Conservation (phyloP, 2,329 filamentous ascomycete species). For the Stachybotrys echinatus region DNA sequence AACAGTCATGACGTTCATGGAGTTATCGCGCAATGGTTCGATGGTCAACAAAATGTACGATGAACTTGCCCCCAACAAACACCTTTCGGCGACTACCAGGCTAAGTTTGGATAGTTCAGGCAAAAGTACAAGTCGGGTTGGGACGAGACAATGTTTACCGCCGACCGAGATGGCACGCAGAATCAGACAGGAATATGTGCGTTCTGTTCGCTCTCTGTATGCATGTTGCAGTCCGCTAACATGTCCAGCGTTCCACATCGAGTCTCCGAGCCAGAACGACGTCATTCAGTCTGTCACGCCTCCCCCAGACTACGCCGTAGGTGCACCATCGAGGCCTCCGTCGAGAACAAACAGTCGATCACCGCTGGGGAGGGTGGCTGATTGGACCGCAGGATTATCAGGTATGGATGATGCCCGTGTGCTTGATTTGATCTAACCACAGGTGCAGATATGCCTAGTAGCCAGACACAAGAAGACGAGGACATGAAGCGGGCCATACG, state of each 20-base stretch:
- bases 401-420: neutral
- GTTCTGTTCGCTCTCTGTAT: constrained; percentile 9
- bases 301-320: constrained; percentile 31
- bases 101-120: constrained; percentile 29
- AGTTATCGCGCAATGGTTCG: constrained; percentile 48
- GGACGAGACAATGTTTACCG: constrained; percentile 49
- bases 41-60: constrained; percentile 32
- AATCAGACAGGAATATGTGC: constrained; percentile 40
- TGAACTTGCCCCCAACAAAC: neutral
- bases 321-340: constrained; percentile 55
- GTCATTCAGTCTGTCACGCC: constrained; percentile 39
- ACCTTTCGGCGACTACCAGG: too few relatives aligned
- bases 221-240: constrained; percentile 15
- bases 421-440: constrained; percentile 16
- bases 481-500: constrained; percentile 52
- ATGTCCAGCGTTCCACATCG: constrained; percentile 48
- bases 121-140: constrained; percentile 42
- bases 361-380: constrained; percentile 46
- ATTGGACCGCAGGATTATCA: constrained; percentile 28
- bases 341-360: constrained; percentile 54
- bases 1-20: constrained; percentile 41
- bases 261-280: constrained; percentile 40
- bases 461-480: constrained; percentile 43
- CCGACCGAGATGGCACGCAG: constrained; percentile 44
- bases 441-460: constrained; percentile 28